phyloP scores from a whole-genome alignment of 2,329 filamentous ascomycete species.

The Hymenoscyphus scutula region DNA sequence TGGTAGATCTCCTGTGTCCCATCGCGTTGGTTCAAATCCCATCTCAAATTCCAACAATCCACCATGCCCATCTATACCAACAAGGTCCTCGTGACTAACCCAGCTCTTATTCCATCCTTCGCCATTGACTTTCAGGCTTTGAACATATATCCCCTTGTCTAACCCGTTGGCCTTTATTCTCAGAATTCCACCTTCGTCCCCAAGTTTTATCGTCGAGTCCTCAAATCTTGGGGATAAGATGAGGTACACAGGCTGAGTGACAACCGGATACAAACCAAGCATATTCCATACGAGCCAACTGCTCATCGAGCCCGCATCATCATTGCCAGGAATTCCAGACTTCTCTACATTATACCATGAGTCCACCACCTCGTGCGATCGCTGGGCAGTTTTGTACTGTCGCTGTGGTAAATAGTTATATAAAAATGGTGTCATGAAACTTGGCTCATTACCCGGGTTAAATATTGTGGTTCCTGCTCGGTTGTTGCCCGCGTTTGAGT shows the following conservation, averaged over 20 bases:
- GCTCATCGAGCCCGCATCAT: slow-evolving; percentile 8
- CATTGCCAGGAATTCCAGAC: slow-evolving; percentile 44
- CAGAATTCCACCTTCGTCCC: slow-evolving; percentile 36
- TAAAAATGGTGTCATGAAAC: slow-evolving; percentile 51
- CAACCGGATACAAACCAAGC: slow-evolving; percentile 53
- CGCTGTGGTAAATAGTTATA: slow-evolving; percentile 48
- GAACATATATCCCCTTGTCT: slow-evolving; percentile 48
- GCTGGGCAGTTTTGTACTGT: slow-evolving; percentile 40
- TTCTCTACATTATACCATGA: slow-evolving; percentile 41
- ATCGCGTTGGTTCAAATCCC: slow-evolving; percentile 15
- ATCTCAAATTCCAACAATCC: slow-evolving; percentile 24
- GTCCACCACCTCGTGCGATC: slow-evolving; percentile 39
- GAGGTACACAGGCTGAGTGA: slow-evolving; percentile 55
- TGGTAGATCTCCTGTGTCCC: slow-evolving; percentile 24
- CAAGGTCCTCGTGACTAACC: slow-evolving; percentile 22
- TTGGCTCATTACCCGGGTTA: slow-evolving; percentile 54
- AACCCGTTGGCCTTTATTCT: slow-evolving; percentile 47
- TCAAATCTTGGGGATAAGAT: slow-evolving; percentile 49
- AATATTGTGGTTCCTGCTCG: slow-evolving; percentile 39
- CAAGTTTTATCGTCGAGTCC: slow-evolving; percentile 33
- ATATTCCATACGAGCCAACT: slow-evolving; percentile 42
- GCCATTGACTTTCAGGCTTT: slow-evolving; percentile 25
- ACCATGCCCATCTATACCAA: slow-evolving; percentile 17
- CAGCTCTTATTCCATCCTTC: slow-evolving; percentile 24
- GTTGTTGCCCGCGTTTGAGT: slow-evolving; percentile 20